Evolutionary conservation across 495 filamentous ascomycete species (phyloP), one percentile per base, ranked within the genome.

Genomic region (Penicilliopsis zonata): DNA sequence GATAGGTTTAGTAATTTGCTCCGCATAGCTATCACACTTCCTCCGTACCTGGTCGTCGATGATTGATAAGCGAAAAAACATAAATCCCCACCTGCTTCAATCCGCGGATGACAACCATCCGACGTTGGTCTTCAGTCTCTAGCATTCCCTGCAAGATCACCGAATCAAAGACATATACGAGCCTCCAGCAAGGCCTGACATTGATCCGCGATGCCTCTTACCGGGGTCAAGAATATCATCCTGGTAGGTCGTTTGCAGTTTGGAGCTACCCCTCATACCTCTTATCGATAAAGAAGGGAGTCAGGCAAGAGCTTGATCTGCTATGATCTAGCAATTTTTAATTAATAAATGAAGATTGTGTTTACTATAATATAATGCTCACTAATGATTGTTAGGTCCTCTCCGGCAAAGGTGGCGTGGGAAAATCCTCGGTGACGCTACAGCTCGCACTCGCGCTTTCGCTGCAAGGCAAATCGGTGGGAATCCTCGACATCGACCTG

Each of bases 331-430:
- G 14, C 26, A 28, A 5, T 28, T 13, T 8, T 32, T 32, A 9
- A 32, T 32, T 18, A 15, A 23, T 23, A 6, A 23, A 23, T 23
- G 21, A n/a, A 23, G 6, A 23, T n/a, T 23, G 16, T 21, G 25
- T 14, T 41, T 5, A 38, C 28, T 15, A 13, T 29, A 15, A 1
- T 26, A 42, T 35, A 18, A 46, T 25, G 1, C 19, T 18, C 0
- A 4, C 9, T 21, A 20, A 9, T 35, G 37, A n/a, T n/a, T n/a
- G n/a, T n/a, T n/a, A 66, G 61, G 54, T 98, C 41, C 84, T 98
- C 37, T 96, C 92, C 4, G 90, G 90, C 44, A 98, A 98, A 66
- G 90, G 90, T 40, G 90, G 90, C 38, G 90, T 98, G 2, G 90
- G 90, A 9, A 98, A 98, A 68, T 98, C 90, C 34, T 94, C 86